phyloP scores from a whole-genome alignment of 78 protist genomes.

The Isochrysis galbana region DNA sequence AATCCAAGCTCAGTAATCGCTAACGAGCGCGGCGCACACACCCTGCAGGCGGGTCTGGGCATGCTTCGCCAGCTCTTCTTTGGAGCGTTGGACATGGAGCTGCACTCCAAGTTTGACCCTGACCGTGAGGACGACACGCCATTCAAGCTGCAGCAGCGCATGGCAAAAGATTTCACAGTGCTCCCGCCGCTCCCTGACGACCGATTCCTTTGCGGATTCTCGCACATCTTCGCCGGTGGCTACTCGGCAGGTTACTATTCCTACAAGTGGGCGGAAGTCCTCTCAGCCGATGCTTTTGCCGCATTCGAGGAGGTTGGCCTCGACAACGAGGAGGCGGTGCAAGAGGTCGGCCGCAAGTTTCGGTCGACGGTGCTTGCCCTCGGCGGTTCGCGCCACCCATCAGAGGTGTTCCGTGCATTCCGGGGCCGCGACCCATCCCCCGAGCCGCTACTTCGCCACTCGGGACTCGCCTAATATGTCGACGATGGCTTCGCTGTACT shows the following conservation, averaged over 20 bases:
- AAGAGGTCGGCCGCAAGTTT: neutral
- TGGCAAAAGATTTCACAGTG: neutral
- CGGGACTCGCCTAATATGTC: conserved; percentile 27
- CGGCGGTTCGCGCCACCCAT: neutral
- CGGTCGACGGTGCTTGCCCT: conserved; percentile 32
- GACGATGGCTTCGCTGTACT: no score
- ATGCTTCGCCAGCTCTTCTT: conserved; percentile 54
- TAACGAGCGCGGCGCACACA: no score
- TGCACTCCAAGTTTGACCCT: neutral
- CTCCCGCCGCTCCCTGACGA: conserved; percentile 14
- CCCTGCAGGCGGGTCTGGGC: conserved; percentile 25
- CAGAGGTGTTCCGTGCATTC: conserved; percentile 30
- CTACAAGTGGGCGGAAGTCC: conserved; percentile 49
- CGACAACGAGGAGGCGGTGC: neutral
- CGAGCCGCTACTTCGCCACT: conserved; percentile 33
- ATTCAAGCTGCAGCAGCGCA: neutral
- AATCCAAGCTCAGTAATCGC: no score
- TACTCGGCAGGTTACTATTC: conserved; percentile 48
- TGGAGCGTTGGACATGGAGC: neutral
- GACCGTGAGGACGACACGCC: neutral
- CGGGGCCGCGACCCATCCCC: conserved; percentile 46
- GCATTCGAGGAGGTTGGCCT: conserved; percentile 43
- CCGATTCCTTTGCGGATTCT: conserved; percentile 22
- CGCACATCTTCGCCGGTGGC: conserved; percentile 49
- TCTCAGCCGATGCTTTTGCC: conserved; percentile 8